A percentile compares a stretch with the other conserved stretches of the same genome.
These are phyloP conservation scores for Xanthoconium stramineum DNA, from an alignment of 768 basidiomycete genomes.

Conservation along the genomic window DNA sequence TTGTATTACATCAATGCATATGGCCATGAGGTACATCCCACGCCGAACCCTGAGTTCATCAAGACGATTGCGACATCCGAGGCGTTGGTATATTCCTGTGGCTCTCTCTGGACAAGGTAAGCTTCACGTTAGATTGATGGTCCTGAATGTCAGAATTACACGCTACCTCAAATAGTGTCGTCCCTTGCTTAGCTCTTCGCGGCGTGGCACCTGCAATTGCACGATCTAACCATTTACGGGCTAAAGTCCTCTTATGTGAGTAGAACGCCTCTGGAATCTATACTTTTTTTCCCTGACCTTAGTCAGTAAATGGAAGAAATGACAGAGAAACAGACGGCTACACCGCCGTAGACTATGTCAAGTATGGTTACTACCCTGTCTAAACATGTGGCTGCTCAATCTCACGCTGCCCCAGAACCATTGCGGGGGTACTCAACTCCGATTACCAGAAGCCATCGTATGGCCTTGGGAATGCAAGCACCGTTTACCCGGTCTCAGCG, in stretches of 20 bases:
- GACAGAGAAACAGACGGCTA: slow-evolving; percentile 90
- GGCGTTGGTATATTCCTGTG: slow-evolving; percentile 86
- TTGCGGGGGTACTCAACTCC: slow-evolving; percentile 65
- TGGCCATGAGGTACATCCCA: slow-evolving; percentile 88
- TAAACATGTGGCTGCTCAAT: slow-evolving; percentile 1
- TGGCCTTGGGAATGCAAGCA: slow-evolving; percentile 57
- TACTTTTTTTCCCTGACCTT: slow-evolving; percentile 4
- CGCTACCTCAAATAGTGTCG: slow-evolving; percentile 50
- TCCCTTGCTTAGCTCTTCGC: slow-evolving; percentile 86
- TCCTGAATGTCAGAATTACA: slow-evolving; percentile 8
- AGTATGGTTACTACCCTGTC: slow-evolving; percentile 38
- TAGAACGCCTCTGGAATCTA: slow-evolving; percentile 2
- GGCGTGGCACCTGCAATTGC: slow-evolving; percentile 80
- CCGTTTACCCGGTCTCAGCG: slow-evolving; percentile 69
- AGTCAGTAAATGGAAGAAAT: slow-evolving; percentile 78
- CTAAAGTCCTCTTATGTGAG: slow-evolving; percentile 84
- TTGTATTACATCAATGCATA: slow-evolving; percentile 89
- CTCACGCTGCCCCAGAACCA: slow-evolving; percentile 45
- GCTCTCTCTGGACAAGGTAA: slow-evolving; percentile 91
- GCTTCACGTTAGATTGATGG: slow-evolving; percentile 12
- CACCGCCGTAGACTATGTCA: slow-evolving; percentile 79
- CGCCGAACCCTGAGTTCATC: slow-evolving; percentile 80
- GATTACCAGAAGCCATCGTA: slow-evolving; percentile 48
- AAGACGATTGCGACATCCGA: slow-evolving; percentile 56
- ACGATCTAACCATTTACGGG: slow-evolving; percentile 62